These are phyloP conservation scores for Gardenia jasminoides DNA, from an alignment of 257 asterid species.

Conservation along the genomic window DNA sequence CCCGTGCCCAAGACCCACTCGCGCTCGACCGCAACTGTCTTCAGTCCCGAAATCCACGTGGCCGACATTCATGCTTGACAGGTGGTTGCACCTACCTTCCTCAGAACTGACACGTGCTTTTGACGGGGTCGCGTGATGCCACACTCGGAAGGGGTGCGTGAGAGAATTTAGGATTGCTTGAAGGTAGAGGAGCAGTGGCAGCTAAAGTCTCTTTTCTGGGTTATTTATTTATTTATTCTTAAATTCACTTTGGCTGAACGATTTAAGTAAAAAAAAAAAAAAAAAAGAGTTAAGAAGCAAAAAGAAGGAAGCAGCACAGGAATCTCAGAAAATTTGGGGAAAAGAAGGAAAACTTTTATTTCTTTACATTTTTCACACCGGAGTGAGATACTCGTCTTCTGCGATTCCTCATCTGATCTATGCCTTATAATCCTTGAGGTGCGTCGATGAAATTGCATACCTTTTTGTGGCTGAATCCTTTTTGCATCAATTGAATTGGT, in stretches of 20 bases:
- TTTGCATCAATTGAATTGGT: conserved; percentile 9
- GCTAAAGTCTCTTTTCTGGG: not conserved
- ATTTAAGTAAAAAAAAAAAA: too few species aligned
- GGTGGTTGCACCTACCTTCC: not conserved
- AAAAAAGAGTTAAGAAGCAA: not conserved
- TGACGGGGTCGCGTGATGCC: not conserved
- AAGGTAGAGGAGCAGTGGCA: not conserved
- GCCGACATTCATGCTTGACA: not conserved
- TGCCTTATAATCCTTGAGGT: not conserved
- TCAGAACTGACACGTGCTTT: not conserved
- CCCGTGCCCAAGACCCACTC: not conserved
- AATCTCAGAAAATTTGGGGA: not conserved
- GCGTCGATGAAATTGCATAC: not conserved
- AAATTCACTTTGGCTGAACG: not conserved
- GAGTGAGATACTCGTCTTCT: not conserved
- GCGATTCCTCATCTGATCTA: not conserved
- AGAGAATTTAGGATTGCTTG: not conserved
- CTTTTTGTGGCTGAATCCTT: not conserved
- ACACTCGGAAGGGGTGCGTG: not conserved
- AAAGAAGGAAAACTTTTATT: not conserved
- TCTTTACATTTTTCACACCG: not conserved
- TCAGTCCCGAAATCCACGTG: not conserved
- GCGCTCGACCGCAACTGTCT: not conserved
- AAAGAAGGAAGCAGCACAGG: not conserved
- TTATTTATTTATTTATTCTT: too few species aligned